These are phyloP conservation scores for Termitomyces sp. DNA, from an alignment of 768 basidiomycete species.

Conservation along the genomic window DNA sequence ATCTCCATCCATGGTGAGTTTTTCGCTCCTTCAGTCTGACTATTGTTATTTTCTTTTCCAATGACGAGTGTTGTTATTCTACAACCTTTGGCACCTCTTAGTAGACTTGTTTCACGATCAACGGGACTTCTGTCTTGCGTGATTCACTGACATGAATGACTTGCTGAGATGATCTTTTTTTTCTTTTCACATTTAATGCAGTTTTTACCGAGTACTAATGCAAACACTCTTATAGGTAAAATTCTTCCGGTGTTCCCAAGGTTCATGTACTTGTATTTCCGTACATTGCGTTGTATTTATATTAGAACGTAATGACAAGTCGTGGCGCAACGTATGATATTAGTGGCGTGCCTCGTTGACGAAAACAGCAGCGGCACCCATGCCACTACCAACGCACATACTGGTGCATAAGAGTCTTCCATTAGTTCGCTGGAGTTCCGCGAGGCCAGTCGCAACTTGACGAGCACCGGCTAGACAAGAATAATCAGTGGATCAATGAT, in stretches of 20 bases:
- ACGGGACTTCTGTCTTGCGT: conserved; percentile 27
- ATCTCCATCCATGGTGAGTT: conserved; percentile 4
- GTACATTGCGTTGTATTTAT: not conserved
- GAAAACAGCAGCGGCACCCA: conserved; percentile 82
- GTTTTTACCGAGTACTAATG: not conserved
- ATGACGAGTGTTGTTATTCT: conserved; percentile 80
- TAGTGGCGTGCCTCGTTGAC: conserved; percentile 53
- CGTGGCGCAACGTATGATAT: not conserved
- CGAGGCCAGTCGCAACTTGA: conserved; percentile 85
- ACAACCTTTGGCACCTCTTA: conserved; percentile 89
- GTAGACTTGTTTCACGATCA: conserved; percentile 59
- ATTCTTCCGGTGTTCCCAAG: no score
- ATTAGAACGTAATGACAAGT: not conserved
- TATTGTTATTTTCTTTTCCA: conserved; percentile 21
- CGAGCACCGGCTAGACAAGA: conserved; percentile 63
- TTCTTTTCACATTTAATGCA: conserved; percentile 1
- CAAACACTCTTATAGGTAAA: not conserved
- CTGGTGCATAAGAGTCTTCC: conserved; percentile 75
- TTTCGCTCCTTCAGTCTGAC: not conserved
- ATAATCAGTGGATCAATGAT: conserved; percentile 9
- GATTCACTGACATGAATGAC: conserved; percentile 81
- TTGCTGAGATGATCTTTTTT: conserved; percentile 65
- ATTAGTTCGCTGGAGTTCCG: conserved; percentile 67
- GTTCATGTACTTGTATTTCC: not conserved
- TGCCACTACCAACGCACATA: conserved; percentile 76